Evolutionary conservation across 495 filamentous ascomycete species (phyloP).

Genomic region (Staphylotrichum longicolle): DNA sequence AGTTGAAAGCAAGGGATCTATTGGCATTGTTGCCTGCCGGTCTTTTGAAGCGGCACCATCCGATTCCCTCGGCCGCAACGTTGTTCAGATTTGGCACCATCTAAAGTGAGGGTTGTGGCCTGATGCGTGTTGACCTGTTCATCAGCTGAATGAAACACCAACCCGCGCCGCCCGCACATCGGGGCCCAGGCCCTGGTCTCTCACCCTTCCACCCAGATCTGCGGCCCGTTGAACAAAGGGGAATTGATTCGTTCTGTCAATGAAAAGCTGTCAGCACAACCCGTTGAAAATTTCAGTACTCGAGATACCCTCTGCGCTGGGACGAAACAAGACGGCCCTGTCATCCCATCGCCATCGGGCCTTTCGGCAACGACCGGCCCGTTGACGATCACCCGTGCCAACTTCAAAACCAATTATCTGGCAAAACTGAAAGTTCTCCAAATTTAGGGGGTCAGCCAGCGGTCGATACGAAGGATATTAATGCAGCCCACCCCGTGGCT

Average conservation of each 20-base stretch:
- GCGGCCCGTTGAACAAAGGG: neutral
- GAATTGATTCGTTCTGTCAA: neutral
- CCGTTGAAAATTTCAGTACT: no score
- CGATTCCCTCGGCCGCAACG: no score
- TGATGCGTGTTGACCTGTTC: no score
- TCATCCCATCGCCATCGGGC: neutral
- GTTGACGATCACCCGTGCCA: neutral
- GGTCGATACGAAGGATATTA: neutral
- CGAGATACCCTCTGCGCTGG: neutral
- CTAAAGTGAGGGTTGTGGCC: no score
- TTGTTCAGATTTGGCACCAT: no score
- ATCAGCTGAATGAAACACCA: slow-evolving; percentile 1
- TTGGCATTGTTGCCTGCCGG: no score
- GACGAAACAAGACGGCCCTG: neutral
- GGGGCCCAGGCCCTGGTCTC: slow-evolving; percentile 1
- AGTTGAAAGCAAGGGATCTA: no score
- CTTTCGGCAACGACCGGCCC: neutral
- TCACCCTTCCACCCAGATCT: neutral
- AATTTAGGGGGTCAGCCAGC: neutral
- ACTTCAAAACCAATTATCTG: neutral
- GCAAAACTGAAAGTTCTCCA: neutral
- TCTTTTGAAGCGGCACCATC: no score
- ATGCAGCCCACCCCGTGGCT: neutral
- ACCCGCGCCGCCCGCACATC: slow-evolving; percentile 11
- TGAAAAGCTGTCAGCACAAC: no score